Percentiles rank a stretch among this genome's conserved stretches.
These are phyloP conservation scores for Teratosphaeria viscida DNA, from an alignment of 2,329 filamentous ascomycete species.

Conservation along the genomic window DNA sequence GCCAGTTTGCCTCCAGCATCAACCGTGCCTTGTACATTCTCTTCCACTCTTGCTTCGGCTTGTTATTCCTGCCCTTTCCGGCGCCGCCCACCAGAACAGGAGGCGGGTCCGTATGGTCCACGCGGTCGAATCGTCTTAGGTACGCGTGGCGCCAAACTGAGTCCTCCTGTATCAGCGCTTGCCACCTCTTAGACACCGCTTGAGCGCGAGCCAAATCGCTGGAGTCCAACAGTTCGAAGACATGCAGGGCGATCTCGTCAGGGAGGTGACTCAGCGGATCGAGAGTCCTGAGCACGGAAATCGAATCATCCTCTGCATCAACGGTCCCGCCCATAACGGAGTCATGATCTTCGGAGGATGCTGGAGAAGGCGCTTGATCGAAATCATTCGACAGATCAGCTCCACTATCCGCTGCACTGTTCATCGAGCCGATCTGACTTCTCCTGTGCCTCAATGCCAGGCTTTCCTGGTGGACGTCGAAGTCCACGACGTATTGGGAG, in stretches of 20 bases:
- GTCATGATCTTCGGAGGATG: background rate
- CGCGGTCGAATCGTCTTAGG: conserved; percentile 41
- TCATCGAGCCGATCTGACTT: conserved; percentile 18
- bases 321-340: background rate
- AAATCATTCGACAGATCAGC: conserved; percentile 20
- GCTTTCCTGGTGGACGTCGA: background rate
- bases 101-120: conserved; percentile 34
- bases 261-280: conserved; percentile 31
- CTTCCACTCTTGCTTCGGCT: conserved; percentile 69
- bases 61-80: conserved; percentile 39
- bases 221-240: conserved; percentile 51
- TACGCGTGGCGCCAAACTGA: conserved; percentile 56
- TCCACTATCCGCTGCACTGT: conserved; percentile 27
- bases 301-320: background rate
- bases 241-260: conserved; percentile 47
- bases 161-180: conserved; percentile 42
- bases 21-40: conserved; percentile 69
- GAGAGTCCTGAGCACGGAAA: background rate
- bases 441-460: conserved; percentile 11
- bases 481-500: background rate
- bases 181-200: conserved; percentile 48
- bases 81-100: conserved; percentile 39
- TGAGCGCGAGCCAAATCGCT: conserved; percentile 45
- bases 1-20: conserved; percentile 68
- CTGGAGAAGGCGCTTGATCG: background rate